Percentiles rank a stretch among this genome's conserved stretches.
phyloP scores from a whole-genome alignment of 805 yeast genomes.

The Metschnikowia colocasiae region DNA sequence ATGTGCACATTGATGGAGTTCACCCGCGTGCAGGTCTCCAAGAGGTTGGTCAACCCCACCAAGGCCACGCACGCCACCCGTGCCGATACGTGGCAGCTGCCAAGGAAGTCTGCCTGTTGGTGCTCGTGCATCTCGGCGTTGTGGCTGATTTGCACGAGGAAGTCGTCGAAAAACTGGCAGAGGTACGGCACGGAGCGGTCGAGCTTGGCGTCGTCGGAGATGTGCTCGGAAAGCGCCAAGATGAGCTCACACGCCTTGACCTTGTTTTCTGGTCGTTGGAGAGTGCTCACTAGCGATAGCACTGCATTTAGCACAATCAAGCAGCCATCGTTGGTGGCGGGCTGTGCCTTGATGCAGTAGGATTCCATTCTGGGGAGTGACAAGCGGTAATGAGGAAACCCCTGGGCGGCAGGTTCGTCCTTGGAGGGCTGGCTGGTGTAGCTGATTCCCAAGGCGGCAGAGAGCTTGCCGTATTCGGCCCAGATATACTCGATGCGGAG shows the following conservation, averaged over 20 bases:
- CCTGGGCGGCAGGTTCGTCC: not conserved
- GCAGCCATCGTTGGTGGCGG: not conserved
- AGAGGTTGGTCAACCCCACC: slow-evolving; percentile 60
- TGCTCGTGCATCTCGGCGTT: not conserved
- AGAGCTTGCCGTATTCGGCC: slow-evolving; percentile 50
- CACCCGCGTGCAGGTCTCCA: slow-evolving; percentile 58
- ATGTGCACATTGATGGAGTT: slow-evolving; percentile 73
- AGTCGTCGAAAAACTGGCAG: slow-evolving; percentile 67
- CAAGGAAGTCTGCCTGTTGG: slow-evolving; percentile 8
- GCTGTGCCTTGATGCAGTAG: slow-evolving; percentile 40
- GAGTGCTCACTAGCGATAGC: slow-evolving; percentile 57
- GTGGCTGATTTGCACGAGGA: slow-evolving; percentile 11
- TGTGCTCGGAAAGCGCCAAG: slow-evolving; percentile 67
- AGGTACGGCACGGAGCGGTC: slow-evolving; percentile 84
- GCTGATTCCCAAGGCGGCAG: slow-evolving; percentile 22
- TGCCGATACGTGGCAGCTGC: slow-evolving; percentile 34
- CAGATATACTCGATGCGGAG: slow-evolving; percentile 58
- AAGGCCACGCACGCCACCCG: slow-evolving; percentile 68
- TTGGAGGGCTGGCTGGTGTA: slow-evolving; percentile 12
- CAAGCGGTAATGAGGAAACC: slow-evolving; percentile 32
- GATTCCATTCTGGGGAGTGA: slow-evolving; percentile 50
- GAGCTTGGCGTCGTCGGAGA: slow-evolving; percentile 78
- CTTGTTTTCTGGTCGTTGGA: slow-evolving; percentile 56
- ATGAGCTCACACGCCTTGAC: slow-evolving; percentile 73
- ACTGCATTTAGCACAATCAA: slow-evolving; percentile 56